Evolutionary conservation across 2,329 filamentous ascomycete species (phyloP).

Genomic region (Aspergillus awamori): DNA sequence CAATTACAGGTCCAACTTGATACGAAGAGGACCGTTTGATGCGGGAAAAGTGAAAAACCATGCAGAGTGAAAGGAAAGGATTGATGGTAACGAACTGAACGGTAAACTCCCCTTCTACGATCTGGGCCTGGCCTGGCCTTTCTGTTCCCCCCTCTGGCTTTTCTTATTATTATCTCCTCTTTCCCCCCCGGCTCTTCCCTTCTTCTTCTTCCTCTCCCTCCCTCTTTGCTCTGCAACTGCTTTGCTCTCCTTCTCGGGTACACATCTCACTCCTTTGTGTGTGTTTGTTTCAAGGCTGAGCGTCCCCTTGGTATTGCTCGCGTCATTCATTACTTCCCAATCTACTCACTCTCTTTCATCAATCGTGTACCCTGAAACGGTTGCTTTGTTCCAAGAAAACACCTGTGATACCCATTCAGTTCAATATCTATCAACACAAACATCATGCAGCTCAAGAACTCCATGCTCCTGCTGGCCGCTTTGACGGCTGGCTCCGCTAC

Average conservation of each 20-base stretch:
- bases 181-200: constrained; percentile 6
- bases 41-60: not conserved
- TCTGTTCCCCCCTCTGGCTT: constrained; percentile 2
- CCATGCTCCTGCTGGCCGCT: constrained; percentile 39
- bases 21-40: constrained; percentile 4
- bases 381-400: constrained; percentile 1
- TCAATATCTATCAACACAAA: not conserved
- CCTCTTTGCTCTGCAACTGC: constrained; percentile 1
- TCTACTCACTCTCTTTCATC: constrained; percentile 14
- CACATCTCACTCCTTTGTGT: constrained; percentile 22
- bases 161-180: constrained; percentile 10
- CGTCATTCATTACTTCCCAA: constrained; percentile 20
- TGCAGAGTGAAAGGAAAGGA: constrained; percentile 4
- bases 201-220: constrained; percentile 10
- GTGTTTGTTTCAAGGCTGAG: constrained; percentile 17
- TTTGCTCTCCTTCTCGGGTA: constrained; percentile 13
- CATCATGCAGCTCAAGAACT: constrained; percentile 45
- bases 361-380: constrained; percentile 10
- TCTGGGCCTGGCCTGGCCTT: not conserved
- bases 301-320: constrained; percentile 15
- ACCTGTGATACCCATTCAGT: constrained; percentile 10
- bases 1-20: constrained; percentile 9
- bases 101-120: not conserved
- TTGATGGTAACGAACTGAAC: not conserved
- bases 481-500: constrained; percentile 41